phyloP scores from a whole-genome alignment of 257 asterid genomes.

The Scutellaria minor region DNA sequence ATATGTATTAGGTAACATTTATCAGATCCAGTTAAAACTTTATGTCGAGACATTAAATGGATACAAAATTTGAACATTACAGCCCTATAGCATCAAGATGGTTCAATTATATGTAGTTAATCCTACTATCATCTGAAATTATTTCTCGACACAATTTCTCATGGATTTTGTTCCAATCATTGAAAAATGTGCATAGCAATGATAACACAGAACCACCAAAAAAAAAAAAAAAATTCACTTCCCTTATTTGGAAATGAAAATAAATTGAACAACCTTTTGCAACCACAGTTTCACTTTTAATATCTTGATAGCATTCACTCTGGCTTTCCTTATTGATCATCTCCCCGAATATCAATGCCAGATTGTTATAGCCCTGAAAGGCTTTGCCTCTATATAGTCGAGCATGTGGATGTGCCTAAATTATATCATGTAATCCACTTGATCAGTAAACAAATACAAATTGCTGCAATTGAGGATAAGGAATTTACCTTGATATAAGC shows the following conservation, averaged over 20 bases:
- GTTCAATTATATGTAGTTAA: neutral
- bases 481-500: constrained; percentile 46
- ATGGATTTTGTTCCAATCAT: neutral
- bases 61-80: neutral
- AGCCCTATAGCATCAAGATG: neutral
- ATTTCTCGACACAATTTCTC: neutral
- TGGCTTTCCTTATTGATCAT: constrained; percentile 29
- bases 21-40: constrained; percentile 5
- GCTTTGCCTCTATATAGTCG: constrained; percentile 44
- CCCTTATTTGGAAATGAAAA: constrained; percentile 7
- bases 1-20: neutral
- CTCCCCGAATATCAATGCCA: constrained; percentile 45
- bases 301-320: constrained; percentile 32
- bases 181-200: neutral
- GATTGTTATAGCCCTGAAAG: constrained; percentile 37
- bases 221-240: neutral
- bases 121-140: neutral
- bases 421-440: constrained; percentile 16
- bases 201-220: neutral
- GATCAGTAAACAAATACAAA: constrained; percentile 29
- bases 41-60: neutral
- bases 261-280: constrained; percentile 36
- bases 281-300: constrained; percentile 34
- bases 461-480: constrained; percentile 24
- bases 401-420: constrained; percentile 49